Base-by-base conservation (phyloP, 768 basidiomycete genomes). In the Lactarius sanguifluus region DNA sequence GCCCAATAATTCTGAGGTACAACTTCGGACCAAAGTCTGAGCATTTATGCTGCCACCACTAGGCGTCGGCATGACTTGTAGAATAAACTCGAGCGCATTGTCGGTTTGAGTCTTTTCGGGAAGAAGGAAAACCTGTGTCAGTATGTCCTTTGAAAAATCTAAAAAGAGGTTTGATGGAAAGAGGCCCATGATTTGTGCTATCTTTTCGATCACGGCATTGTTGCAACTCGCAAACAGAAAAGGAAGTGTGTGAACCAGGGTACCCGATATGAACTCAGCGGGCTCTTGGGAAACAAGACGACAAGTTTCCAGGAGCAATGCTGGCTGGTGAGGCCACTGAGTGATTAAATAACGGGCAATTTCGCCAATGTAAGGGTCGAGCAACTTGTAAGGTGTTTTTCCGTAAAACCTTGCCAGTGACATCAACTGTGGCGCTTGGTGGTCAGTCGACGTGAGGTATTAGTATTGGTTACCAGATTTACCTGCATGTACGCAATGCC, bases 401-500 rank as follows among this genome's bases (percentile, higher is more conserved):
- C 84, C 81, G 69, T 86, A 81, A 61, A 81, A 74, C 62, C 82
- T 86, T 28, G 86, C 81, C 20, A 92, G 72, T 0, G 80, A 79
- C 16, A 82, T 74, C 30, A 94, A 79, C 91, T 94, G 66, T 23
- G 18, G 47, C 45, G n/a, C 25, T 62, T 12, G 54, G 60, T 59
- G 34, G 71, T 72, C 47, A 66, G 59, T 30, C 61, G 50, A 54
- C 45, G 45, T 58, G 36, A 61, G 50, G 62, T 47, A 12, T 55
- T 18, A 45, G 62, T 47, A 16, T 55, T 23, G 8, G 45, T 23
- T 25, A 30, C 2, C 25, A 52, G 5, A 73, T 80, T 69, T 70
- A 87, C 92, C 78, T 92, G 89, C 72, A 83, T 82, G 69, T 83
- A 84, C 1, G 90, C 90, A 18, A 81, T 79, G 28, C 88, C 89